Evolutionary conservation across 2,329 filamentous ascomycete genomes (phyloP), one percentile per base, ranked within the genome.

Genomic region (Trichophyton simii): DNA sequence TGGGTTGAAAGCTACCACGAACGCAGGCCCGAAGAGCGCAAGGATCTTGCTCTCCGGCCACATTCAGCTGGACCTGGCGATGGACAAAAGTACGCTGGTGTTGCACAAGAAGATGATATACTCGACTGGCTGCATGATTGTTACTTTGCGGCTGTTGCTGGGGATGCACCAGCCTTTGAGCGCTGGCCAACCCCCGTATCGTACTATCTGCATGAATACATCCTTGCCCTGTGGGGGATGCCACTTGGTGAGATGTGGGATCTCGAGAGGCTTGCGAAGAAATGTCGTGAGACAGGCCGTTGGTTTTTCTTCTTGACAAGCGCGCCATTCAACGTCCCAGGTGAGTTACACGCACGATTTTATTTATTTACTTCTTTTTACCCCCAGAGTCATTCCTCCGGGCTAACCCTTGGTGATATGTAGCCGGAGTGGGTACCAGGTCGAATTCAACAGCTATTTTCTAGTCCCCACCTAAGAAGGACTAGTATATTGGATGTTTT

Each of bases 121-220:
- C 74, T 83, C 6, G 79, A 82, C 60, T 89, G 86, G 85, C 64
- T 89, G 62, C 86, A 87, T 75, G 84, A 89, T 67, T 82, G 80
- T 65, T 84, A 85, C 59, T 88, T 89, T 66, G 78, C 85, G 0
- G 83, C 82, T 0, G 84, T 87, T 1, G 84, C 80, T 0, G 83
- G 83, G 0, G 87, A 89, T 68, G 75, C 79, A 11, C 82, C 80
- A 20, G 77, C 80, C 0, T 87, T 89, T 64, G 87, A 89, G 73
- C 78, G 80, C 0, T 82, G 83, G 72, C 84, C 85, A 1, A 80
- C 82, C 4, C 61, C 66, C 7, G 65, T 70, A 31, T 50, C 64
- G 25, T 70, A 71, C 52, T 69, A 69, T 66, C 64, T 77, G 64
- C 75, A 77, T 65, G 72, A 77, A 67, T 72, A 71, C 63, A 68